Base-by-base conservation (phyloP, 192 early-diverging fungal genomes). In the Podila verticillata region DNA sequence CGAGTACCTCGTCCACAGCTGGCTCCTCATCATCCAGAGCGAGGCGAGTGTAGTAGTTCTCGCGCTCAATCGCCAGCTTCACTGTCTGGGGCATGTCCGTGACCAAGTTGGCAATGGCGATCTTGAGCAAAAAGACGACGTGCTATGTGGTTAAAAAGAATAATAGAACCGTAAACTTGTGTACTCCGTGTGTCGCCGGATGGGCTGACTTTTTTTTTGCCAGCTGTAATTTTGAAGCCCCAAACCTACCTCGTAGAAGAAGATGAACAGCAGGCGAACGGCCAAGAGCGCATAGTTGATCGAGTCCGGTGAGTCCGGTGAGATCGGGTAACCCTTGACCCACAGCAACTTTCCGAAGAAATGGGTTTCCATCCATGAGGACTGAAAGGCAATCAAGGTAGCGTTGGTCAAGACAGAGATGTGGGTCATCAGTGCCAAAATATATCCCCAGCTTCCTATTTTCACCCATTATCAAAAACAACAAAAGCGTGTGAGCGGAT, bases 391-490 rank as follows among this genome's bases (percentile, higher is more conserved):
- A 24, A 86, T 73, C 59, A 86, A 34, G 31, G 63, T 62, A 0
- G 75, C 84, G 36, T 86, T 86, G 3, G 84, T 71, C 48, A 83
- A 59, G 12, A 83, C 84, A 8, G 84, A 69, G 19, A 86, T 60
- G 17, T 77, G 48, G 4, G 84, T 77, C 44, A 86, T 20, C 15
- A 83, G 7, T 48, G 35, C 68, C 48, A 85, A 12, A 44, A 85
- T 85, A 4, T 70, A 10, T 22, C 66, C 67, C 82, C 82, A 85
- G 74, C 74, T 83, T 60, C 82, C 82, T 83, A 70, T 47, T 26
- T 0, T 44, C 39, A 2, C 10, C 39, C 39, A 44, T 15, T 15
- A 17, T 44, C 12, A 44, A 44, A 44, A 44, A 44, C 13, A 44
- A 7, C 39, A 13, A 44, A 44, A 44, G 39, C 3, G 17, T 15